Base-by-base conservation (phyloP, 371 early-diverging fungal genomes). In the Mortierella sp. region DNA sequence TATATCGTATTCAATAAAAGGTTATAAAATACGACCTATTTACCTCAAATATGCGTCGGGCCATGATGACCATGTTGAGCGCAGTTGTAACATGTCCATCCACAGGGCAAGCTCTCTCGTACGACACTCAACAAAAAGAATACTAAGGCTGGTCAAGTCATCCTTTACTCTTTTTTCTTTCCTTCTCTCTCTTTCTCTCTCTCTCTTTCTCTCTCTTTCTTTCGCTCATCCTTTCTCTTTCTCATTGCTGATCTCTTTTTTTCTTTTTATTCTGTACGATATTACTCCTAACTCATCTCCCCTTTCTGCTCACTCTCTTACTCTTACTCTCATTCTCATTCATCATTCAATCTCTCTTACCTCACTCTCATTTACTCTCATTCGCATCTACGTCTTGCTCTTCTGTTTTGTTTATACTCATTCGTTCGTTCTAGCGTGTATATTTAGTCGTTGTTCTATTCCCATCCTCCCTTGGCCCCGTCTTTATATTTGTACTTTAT, bases 381-480 rank as follows among this genome's bases (percentile, higher is more conserved):
- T 2, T 43, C 9, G 11, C n/a, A n/a, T 10, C 39, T 39, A 39
- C 39, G 39, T 6, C 39, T 39, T 39, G 39, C 39, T 39, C 39
- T 49, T 49, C 26, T 55, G 5, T 8, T 55, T 28, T 49, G 5
- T 20, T 55, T 55, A 26, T 55, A 26, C 16, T 10, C 24, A 26
- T 52, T 52, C 18, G 49, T 49, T 49, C 6, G 49, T 55, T 28
- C 26, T 26, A 55, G 24, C 28, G 22, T 55, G 55, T 55, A 55
- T 55, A 55, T 55, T 55, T 55, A 55, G 55, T 55, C 55, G 28
- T 55, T 55, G 28, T 55, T 55, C 26, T 55, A 55, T 55, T 26
- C 55, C 55, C 55, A 55, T 55, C 55, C 26, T 66, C 40, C 28
- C 55, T 55, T 26, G 28, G 28, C 22, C 20, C 59, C 26, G 24